Evolutionary conservation across 202 grass and related monocot genomes (phyloP).

Genomic region (Brachypodium distachyon): DNA sequence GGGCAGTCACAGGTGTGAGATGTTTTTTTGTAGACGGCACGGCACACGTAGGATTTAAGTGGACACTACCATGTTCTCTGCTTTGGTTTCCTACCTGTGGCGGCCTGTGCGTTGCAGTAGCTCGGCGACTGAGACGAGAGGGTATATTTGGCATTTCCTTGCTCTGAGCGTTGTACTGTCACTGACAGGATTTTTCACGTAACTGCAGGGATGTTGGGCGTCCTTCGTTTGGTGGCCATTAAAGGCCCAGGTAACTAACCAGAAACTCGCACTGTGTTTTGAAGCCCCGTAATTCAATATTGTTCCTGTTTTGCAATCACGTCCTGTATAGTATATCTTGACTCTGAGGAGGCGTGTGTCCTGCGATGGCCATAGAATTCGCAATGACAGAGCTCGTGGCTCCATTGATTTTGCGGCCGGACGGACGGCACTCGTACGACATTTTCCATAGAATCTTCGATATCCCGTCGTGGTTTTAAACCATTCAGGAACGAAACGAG

Average conservation of each 20-base stretch:
- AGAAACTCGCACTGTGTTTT: neutral
- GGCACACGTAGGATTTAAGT: neutral
- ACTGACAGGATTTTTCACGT: conserved; percentile 13
- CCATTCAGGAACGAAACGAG: too few relatives aligned
- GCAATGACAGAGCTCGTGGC: neutral
- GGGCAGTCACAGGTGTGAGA: neutral
- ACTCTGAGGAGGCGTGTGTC: neutral
- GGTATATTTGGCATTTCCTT: neutral
- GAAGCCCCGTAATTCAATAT: neutral
- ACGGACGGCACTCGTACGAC: neutral
- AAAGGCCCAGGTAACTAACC: neutral
- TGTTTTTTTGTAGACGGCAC: neutral
- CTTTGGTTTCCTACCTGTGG: neutral
- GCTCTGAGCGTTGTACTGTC: neutral
- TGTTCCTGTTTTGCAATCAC: neutral
- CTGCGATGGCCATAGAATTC: neutral
- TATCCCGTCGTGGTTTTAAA: too few relatives aligned
- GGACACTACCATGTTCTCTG: conserved; percentile 8
- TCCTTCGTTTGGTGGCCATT: neutral
- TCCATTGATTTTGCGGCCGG: neutral
- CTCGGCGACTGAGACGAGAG: too few relatives aligned
- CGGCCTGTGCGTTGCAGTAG: too few relatives aligned
- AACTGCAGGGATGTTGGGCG: conserved; percentile 6
- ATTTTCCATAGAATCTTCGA: neutral
- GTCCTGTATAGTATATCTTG: neutral